These are phyloP conservation scores for Talaromyces sp. DNA, from an alignment of 2,329 filamentous ascomycete species.

Conservation along the genomic window DNA sequence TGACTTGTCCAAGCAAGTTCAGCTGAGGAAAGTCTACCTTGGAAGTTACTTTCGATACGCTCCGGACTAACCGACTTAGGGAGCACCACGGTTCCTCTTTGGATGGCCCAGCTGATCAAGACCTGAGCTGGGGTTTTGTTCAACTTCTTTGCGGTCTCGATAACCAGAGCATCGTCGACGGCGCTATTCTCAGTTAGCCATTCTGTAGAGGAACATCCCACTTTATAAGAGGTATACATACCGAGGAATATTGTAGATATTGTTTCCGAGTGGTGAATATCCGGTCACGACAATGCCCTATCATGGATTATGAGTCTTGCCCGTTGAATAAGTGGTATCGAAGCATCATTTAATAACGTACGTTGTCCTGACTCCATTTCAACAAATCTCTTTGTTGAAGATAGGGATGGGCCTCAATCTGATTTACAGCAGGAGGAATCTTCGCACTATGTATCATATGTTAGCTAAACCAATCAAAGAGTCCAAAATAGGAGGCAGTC, in stretches of 20 bases:
- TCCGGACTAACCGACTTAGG: background rate
- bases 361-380: background rate
- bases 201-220: background rate
- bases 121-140: background rate
- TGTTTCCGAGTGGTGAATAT: background rate
- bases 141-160: background rate
- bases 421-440: background rate
- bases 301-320: background rate
- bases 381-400: background rate
- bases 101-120: background rate
- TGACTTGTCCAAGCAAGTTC: background rate
- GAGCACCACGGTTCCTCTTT: background rate
- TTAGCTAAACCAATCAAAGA: background rate
- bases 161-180: background rate
- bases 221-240: background rate
- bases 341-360: background rate
- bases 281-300: background rate
- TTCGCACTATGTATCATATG: background rate
- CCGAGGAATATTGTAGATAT: background rate
- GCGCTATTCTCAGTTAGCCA: background rate
- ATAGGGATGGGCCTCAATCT: background rate
- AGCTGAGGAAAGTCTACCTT: background rate
- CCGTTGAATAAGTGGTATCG: background rate
- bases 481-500: background rate
- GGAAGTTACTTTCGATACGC: background rate